Conservation (phyloP, 1,139 yeast genomes). For the Candida sanyaensis region DNA sequence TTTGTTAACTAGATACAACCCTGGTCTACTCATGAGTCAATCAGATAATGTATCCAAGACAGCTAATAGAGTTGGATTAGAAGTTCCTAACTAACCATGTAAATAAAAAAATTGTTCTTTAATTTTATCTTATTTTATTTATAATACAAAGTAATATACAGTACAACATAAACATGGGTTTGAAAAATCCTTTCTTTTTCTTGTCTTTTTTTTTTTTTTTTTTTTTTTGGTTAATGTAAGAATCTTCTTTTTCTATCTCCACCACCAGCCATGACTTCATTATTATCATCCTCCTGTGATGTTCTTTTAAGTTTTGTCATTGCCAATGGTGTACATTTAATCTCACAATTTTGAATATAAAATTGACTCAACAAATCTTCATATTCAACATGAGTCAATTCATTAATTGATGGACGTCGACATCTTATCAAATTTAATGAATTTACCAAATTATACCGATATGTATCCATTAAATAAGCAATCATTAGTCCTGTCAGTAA, state of each 20-base stretch:
- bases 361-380: conserved; percentile 48
- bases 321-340: conserved; percentile 21
- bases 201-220: not conserved
- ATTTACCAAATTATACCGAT: conserved; percentile 36
- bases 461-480: conserved; percentile 46
- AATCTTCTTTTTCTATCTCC: conserved; percentile 18
- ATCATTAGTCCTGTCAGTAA: conserved; percentile 38
- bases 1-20: conserved; percentile 81
- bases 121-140: not conserved
- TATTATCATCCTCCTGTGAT: conserved; percentile 21
- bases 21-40: conserved; percentile 77
- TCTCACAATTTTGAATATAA: conserved; percentile 31
- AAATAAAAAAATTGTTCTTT: not conserved
- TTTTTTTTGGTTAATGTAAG: conserved; percentile 6
- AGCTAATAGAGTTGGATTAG: conserved; percentile 83
- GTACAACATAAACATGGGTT: not conserved
- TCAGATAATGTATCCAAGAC: conserved; percentile 76
- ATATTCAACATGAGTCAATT: conserved; percentile 36
- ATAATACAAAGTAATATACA: conserved; percentile 8
- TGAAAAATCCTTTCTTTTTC: too few relatives aligned
- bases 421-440: conserved; percentile 23
- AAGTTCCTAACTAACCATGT: conserved; percentile 24
- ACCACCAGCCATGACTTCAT: conserved; percentile 16
- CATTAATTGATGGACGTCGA: conserved; percentile 21
- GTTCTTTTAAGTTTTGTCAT: conserved; percentile 31